These are phyloP conservation scores for Suillus brevipes DNA, from an alignment of 768 basidiomycete genomes.

Conservation along the genomic window DNA sequence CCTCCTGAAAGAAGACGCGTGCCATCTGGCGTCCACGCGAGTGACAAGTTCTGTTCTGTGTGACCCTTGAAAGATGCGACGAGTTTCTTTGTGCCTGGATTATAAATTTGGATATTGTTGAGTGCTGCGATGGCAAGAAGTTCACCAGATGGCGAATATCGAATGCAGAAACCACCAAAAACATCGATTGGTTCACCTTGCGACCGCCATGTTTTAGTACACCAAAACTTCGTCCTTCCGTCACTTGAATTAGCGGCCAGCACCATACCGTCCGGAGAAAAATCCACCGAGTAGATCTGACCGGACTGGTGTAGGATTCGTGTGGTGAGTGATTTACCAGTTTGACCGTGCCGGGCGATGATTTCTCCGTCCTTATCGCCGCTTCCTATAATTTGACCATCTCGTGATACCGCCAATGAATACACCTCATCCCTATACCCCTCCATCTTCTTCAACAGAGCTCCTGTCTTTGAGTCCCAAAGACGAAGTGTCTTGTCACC, in stretches of 20 bases:
- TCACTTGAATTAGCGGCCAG: background rate
- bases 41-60: no score
- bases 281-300: background rate
- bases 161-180: no score
- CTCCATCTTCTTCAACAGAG: background rate
- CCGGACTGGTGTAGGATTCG: background rate
- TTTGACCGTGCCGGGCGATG: background rate
- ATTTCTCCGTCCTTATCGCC: rapidly evolving
- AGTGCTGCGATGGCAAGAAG: background rate
- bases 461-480: background rate
- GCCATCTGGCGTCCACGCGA: background rate
- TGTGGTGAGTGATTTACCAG: background rate
- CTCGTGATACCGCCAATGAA: background rate
- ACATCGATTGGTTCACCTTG: background rate
- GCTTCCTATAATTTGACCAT: background rate
- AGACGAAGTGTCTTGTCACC: background rate
- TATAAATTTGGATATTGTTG: background rate
- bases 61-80: background rate
- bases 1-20: background rate
- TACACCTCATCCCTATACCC: no score
- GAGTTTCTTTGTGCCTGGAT: background rate
- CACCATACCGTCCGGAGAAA: background rate
- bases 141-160: background rate
- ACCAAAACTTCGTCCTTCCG: background rate
- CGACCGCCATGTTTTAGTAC: background rate